Evolutionary conservation across 306 rosid genomes (phyloP), one percentile per base, ranked within the genome.

Genomic region (Corylus heterophylla): DNA sequence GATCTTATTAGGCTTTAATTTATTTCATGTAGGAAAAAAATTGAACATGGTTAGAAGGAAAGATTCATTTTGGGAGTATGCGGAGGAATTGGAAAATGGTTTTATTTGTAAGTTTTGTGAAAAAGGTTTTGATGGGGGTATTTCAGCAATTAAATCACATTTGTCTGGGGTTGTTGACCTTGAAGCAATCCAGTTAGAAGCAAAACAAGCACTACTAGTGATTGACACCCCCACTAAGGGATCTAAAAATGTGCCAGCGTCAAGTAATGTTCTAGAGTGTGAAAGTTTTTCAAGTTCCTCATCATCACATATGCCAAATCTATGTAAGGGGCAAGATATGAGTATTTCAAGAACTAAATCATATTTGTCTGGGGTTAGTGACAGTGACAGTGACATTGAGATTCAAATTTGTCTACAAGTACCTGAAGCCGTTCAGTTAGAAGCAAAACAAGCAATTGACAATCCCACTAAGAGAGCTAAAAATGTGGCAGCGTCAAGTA

Each of bases 341-440:
- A 14, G 20, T 51, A 18, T 54, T 54, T 2, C 20, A 12, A 77
- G 74, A 25, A 31, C 54, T 3, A 77, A 68, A 25, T 12, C 44
- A 0, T 69, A 77, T 54, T 25, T 77, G 6, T 7, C 68, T 31
- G 51, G 73, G 20, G 3, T 4, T 2, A 8, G 5, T 10, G 47
- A 69, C 16, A 71, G 9, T 9, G 76, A 58, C 45, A 55, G 63
- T 77, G 14, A 63, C 48, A 10, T 17, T 61, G 0, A 22, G 35
- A 31, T 77, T 52, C 14, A 77, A 17, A 42, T 16, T 3, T 68
- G 81, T 56, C 1, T 17, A 0, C 11, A 68, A 54, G 81, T 77
- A 0, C 50, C 16, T 9, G 45, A 0, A 52, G 2, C 54, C 0
- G 50, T 54, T 6, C 67, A 77, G 39, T 31, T 27, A 8, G 54